A percentile compares a stretch with the other conserved stretches of the same genome.
phyloP scores from a whole-genome alignment of 441 rosid genomes.

The Syzygium malaccense region DNA sequence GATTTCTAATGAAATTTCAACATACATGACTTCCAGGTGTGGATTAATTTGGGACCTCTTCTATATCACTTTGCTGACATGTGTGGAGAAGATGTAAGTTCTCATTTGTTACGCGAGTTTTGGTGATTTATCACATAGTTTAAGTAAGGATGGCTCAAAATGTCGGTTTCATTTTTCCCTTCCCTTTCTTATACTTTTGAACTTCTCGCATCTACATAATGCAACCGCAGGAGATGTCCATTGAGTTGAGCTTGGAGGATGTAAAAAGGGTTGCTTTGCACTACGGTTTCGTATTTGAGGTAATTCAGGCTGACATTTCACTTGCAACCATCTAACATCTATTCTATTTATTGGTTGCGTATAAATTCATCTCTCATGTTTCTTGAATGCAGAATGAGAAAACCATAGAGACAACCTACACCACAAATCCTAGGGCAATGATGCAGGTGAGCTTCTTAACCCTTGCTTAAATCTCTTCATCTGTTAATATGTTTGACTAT shows the following conservation, averaged over 20 bases:
- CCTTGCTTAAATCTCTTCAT: not conserved
- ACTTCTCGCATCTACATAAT: not conserved
- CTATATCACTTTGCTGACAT: slow-evolving; percentile 92
- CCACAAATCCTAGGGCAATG: slow-evolving; percentile 81
- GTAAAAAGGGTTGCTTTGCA: slow-evolving; percentile 74
- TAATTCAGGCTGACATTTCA: slow-evolving; percentile 4
- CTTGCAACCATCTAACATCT: not conserved
- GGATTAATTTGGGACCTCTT: slow-evolving; percentile 96
- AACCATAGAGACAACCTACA: slow-evolving; percentile 84
- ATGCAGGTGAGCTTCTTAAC: slow-evolving; percentile 67
- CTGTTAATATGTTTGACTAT: not conserved
- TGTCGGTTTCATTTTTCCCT: not conserved
- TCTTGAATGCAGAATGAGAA: slow-evolving; percentile 63
- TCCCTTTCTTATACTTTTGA: not conserved
- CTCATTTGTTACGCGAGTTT: not conserved
- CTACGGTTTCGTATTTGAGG: slow-evolving; percentile 72
- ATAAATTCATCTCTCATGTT: not conserved
- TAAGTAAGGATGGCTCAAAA: not conserved
- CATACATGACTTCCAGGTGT: slow-evolving; percentile 39
- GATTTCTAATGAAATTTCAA: slow-evolving; percentile 3
- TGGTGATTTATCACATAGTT: not conserved
- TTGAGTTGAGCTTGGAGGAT: slow-evolving; percentile 93
- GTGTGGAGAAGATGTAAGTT: slow-evolving; percentile 80
- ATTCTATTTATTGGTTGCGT: not conserved
- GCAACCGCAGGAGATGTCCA: slow-evolving; percentile 78